These are phyloP conservation scores for Apocynum venetum DNA, from an alignment of 257 asterid genomes.

Conservation along the genomic window DNA sequence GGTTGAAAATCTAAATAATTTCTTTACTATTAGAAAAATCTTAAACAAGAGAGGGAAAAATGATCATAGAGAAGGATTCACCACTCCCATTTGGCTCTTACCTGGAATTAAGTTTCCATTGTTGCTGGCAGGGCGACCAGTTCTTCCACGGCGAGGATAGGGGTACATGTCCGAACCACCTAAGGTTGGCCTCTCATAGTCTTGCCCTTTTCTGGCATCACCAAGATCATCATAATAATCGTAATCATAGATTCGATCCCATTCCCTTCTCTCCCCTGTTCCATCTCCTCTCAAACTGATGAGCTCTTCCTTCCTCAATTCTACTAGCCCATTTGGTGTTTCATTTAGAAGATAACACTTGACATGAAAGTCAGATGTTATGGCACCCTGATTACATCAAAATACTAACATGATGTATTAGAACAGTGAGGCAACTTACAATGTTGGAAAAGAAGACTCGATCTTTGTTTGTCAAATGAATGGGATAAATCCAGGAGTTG, in stretches of 20 bases:
- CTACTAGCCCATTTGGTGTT: conserved; percentile 36
- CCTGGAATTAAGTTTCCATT: conserved; percentile 18
- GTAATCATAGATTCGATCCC: conserved; percentile 45
- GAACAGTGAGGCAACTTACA: conserved; percentile 19
- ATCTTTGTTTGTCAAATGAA: conserved; percentile 25
- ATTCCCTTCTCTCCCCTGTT: conserved; percentile 34
- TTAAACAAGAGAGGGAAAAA: neutral
- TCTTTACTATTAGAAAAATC: neutral
- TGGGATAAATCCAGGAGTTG: conserved; percentile 50
- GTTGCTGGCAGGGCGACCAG: conserved; percentile 32
- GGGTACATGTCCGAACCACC: conserved; percentile 44
- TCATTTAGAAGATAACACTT: conserved; percentile 46
- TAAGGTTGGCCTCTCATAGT: conserved; percentile 29
- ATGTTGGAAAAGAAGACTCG: conserved; percentile 44
- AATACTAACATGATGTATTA: neutral
- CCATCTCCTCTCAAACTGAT: conserved; percentile 42
- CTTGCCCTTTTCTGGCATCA: conserved; percentile 25
- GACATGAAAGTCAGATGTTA: conserved; percentile 2
- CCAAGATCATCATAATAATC: conserved; percentile 42
- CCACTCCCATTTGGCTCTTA: neutral
- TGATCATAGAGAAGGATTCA: neutral
- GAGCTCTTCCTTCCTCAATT: conserved; percentile 42
- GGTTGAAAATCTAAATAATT: conserved; percentile 19
- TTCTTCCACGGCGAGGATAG: conserved; percentile 49
- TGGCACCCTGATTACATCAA: neutral